Evolutionary conservation across 768 basidiomycete species (phyloP), one percentile per base, ranked within the genome.

Genomic region (Rhizopogon roseolus): DNA sequence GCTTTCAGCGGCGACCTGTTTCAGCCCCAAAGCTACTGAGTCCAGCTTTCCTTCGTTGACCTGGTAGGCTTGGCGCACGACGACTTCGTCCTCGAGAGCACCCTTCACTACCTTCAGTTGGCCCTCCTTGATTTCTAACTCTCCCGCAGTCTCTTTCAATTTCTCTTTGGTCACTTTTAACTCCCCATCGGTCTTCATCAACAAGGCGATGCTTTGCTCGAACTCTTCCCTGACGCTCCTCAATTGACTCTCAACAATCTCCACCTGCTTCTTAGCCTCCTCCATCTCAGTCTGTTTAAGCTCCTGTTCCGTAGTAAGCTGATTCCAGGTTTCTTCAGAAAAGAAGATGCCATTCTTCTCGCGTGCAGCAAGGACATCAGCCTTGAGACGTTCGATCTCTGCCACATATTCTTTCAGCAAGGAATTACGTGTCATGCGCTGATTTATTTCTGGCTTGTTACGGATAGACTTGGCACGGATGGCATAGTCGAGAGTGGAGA

Each of bases 281-380:
- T 86, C 82, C 52, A 89, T 76, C 61, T 90, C 88, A 6, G 88
- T 88, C 62, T 85, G 81, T 45, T 79, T 77, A 38, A 88, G 72
- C 61, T 93, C 89, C 56, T 92, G 85, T 64, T 93, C 91, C 2
- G 76, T 74, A 7, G 71, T 81, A 71, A 96, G 79, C 65, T 95
- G 86, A 44, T 79, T 81, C 93, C 93, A 98, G 3, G 84, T 86
- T 60, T 98, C 94, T 61, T 91, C 85, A 0, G 92, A 87, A 67
- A 98, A 87, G 69, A 87, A 97, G 36, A 98, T 91, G 7, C 97
- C 97, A 62, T 96, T 94, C 78, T 96, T 96, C 70, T 97, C 94
- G 37, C 95, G 81, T 6, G 94, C 90, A 6, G 97, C 95, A 0
- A 92, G 72, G 42, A 96, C 76, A 60, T 98, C 95, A 0, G 85